Evolutionary conservation across 176 grass and related monocot species (phyloP).

Genomic region (Eragrostis curvula): DNA sequence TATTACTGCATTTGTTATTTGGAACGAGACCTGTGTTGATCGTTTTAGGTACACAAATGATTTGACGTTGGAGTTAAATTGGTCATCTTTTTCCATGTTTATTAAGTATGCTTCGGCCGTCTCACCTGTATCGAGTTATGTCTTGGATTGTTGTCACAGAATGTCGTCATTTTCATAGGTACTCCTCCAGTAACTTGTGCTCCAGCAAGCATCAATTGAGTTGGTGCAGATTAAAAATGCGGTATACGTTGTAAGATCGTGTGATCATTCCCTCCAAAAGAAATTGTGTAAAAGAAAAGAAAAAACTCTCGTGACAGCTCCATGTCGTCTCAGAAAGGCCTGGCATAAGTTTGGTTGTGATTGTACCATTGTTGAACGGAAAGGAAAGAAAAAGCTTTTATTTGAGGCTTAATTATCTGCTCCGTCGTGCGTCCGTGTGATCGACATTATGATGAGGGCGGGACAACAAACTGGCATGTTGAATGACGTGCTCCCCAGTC

Average conservation of each 20-base stretch:
- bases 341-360: not conserved
- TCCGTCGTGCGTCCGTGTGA: not conserved
- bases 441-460: not conserved
- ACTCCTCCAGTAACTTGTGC: no score
- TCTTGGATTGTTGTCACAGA: not conserved
- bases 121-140: not conserved
- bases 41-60: not conserved
- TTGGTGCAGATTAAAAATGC: no score
- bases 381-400: not conserved
- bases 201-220: no score
- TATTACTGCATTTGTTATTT: slow-evolving; percentile 7
- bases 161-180: no score
- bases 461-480: not conserved
- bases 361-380: not conserved
- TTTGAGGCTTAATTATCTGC: not conserved
- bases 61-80: not conserved
- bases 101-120: not conserved
- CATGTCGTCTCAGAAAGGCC: not conserved
- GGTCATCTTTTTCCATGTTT: not conserved
- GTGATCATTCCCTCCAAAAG: no score
- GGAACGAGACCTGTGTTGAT: not conserved
- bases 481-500: not conserved
- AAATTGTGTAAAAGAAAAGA: not conserved
- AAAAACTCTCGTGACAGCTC: not conserved
- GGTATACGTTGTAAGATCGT: no score